Base-by-base conservation (phyloP, 176 grass and related monocot species). In the Oryza meyeriana region DNA sequence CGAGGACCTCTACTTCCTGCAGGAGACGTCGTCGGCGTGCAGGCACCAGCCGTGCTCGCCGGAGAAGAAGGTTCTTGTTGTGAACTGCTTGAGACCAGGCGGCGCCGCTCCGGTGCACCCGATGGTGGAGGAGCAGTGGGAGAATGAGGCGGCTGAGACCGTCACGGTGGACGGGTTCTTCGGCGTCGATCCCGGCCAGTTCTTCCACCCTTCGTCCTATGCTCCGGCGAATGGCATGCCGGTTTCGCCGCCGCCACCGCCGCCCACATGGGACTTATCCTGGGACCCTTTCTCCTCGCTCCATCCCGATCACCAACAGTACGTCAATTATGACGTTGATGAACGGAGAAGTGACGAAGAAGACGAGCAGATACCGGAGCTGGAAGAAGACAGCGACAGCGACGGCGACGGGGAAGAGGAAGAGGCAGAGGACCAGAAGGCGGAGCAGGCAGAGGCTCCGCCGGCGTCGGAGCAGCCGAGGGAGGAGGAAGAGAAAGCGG, bases 231-330 rank as follows among this genome's bases (percentile, higher is more conserved):
- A 71, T 17, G 32, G 7, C 38, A 16, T 30, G 0, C 63, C 80
- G 4, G n/a, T 59, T 0, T 79, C 79, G 41, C 71, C 79, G 76
- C 69, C 77, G 66, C 82, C 78, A 71, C 73, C 29, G 63, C 71
- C 55, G 69, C n/a, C 22, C 33, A 34, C 41, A 22, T 89, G 89
- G 87, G 81, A 91, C 30, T 40, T 55, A 1, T 75, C 84, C 22
- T 91, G 89, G 86, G 86, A 93, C 76, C 88, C 88, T 30, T 93
- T 93, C 86, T 89, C 76, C 25, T 86, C 87, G 22, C 34, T 68
- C 4, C 67, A 67, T 11, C 3, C n/a, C 3, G 66, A 61, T 62
- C 61, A 66, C 35, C 66, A 38, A 0, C 12, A 26, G 32, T 78
- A 68, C 3, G 18, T 0, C 17, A 71, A 59, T 18, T 80, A 78